Percentiles rank a stretch among this genome's conserved stretches.
These are phyloP conservation scores for Amaranthus tricolor DNA, from an alignment of 179 eudicot genomes.

Conservation along the genomic window DNA sequence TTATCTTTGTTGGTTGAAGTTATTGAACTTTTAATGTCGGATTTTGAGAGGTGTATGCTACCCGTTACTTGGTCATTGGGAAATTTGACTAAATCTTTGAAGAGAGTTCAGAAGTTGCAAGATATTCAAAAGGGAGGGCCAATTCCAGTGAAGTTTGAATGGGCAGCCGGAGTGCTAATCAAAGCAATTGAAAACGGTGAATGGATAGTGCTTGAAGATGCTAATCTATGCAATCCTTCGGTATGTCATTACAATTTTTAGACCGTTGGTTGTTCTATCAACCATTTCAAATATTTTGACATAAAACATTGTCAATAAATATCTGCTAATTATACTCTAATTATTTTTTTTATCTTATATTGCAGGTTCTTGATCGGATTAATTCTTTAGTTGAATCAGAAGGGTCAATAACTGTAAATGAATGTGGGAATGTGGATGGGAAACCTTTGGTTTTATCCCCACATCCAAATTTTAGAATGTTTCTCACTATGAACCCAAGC, in stretches of 20 bases:
- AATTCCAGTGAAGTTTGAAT: constrained; percentile 73
- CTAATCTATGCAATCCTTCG: constrained; percentile 97
- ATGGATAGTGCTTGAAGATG: constrained; percentile 95
- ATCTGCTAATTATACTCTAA: background rate
- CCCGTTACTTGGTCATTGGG: constrained; percentile 54
- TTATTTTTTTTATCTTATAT: background rate
- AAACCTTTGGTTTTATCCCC: constrained; percentile 77
- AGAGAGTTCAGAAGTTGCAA: constrained; percentile 48
- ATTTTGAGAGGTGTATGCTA: constrained; percentile 30
- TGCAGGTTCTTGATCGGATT: constrained; percentile 93
- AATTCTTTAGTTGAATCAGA: constrained; percentile 91
- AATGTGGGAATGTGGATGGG: constrained; percentile 87
- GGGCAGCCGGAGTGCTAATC: constrained; percentile 79
- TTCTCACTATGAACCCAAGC: constrained; percentile 85
- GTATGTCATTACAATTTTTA: constrained; percentile 38
- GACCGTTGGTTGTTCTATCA: background rate
- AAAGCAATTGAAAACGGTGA: constrained; percentile 95
- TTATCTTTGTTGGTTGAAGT: constrained; percentile 51
- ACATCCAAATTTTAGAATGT: constrained; percentile 83
- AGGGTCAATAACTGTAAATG: constrained; percentile 90
- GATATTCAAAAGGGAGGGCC: constrained; percentile 40
- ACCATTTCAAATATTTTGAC: background rate
- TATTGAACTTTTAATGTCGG: constrained; percentile 47
- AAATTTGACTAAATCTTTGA: constrained; percentile 52
- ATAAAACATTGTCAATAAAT: background rate